These are phyloP conservation scores for Luvunga scandens DNA, from an alignment of 345 rosid genomes.

Conservation along the genomic window DNA sequence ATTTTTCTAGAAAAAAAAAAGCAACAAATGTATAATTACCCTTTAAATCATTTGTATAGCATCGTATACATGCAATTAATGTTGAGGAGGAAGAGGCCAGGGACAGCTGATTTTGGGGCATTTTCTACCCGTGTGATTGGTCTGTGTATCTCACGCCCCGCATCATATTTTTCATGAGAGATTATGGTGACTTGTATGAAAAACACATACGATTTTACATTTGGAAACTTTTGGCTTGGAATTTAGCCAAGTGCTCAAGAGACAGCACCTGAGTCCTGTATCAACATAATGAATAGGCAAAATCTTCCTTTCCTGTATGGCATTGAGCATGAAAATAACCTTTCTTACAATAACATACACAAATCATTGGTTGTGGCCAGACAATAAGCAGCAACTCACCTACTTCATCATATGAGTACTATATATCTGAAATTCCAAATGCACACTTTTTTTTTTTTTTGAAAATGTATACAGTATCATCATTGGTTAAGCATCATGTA, in stretches of 20 bases:
- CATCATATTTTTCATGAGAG: not conserved
- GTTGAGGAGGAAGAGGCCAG: no score
- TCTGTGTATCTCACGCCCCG: not conserved
- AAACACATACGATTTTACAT: not conserved
- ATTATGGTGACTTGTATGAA: not conserved
- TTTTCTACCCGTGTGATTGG: not conserved
- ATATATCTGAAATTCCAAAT: no score
- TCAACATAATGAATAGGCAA: not conserved
- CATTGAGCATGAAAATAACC: constrained; percentile 1
- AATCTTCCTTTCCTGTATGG: constrained; percentile 1
- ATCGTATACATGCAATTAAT: no score
- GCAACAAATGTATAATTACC: not conserved
- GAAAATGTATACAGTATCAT: no score
- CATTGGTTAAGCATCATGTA: no score
- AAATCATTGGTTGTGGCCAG: not conserved
- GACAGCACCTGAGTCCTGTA: not conserved
- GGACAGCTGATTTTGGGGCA: not conserved
- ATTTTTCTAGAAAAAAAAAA: not conserved
- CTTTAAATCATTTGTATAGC: not conserved
- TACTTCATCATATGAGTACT: not conserved
- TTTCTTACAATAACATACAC: not conserved
- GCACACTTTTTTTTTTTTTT: no score
- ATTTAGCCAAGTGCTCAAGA: not conserved
- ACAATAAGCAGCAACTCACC: not conserved
- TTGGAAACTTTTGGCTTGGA: not conserved